Base-by-base conservation (phyloP, 257 asterid genomes). In the Eustoma russellianum region DNA sequence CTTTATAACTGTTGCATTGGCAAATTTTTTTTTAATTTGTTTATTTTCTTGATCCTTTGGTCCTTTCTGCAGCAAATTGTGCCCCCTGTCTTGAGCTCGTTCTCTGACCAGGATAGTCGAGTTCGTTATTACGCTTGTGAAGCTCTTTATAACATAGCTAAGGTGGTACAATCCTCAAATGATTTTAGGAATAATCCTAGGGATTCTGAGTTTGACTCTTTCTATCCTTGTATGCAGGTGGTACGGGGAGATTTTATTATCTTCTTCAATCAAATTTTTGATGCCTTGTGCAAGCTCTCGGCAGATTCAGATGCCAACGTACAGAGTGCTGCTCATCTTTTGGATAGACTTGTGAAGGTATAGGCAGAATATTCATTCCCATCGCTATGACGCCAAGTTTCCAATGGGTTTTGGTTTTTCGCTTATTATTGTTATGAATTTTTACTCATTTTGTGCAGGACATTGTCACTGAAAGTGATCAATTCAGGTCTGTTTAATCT, bases 251-350 rank as follows among this genome's bases (percentile, higher is more conserved):
- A 92, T 68, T 92, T 92, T 64, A 92, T 92, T 52, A 90, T 92
- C 68, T 88, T 83, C 83, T 92, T 92, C 89, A 92, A 92, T 79
- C 81, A 88, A 62, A 92, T 92, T 60, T 92, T 92, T 78, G 99
- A 92, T 58, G 93, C 94, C 1, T 69, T 92, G 33, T 88, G 97
- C 70, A 92, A 85, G 92, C 99, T 92, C 68, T 85, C 99, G 5
- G 99, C 99, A 63, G 99, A 92, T 74, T 75, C 94, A 49, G 99
- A 88, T 78, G 71, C 96, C 78, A 92, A 81, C 75, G 99, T 92
- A 55, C 99, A 92, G 71, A 92, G 97, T 85, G 99, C 99, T 75
- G 99, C 99, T 55, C 99, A 92, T 83, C 99, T 92, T 62, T 78
- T 92, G 60, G 99, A 92, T 68, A 85, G 97, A 60, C 97, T 92